Conservation (phyloP, 1,284 basidiomycete genomes). For the Hymenochaete sp. region DNA sequence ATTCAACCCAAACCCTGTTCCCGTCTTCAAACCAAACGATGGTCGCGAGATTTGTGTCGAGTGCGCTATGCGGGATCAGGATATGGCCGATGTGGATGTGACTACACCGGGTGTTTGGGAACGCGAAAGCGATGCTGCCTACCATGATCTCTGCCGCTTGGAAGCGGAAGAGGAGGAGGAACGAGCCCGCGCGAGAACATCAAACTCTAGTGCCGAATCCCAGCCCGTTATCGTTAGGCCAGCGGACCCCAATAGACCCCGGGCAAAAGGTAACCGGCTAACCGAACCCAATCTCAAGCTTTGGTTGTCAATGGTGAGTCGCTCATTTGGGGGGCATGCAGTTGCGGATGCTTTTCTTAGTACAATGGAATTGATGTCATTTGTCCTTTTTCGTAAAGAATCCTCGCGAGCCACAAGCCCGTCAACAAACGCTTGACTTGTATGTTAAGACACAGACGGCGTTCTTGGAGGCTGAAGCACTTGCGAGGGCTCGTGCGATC, state of each 20-base stretch:
- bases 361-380: neutral
- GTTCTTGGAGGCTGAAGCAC: constrained; percentile 64
- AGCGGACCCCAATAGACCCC: constrained; percentile 46
- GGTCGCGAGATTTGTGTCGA: constrained; percentile 88
- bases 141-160: constrained; percentile 64
- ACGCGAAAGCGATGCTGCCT: constrained; percentile 77
- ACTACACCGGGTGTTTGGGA: constrained; percentile 85
- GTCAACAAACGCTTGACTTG: constrained; percentile 57
- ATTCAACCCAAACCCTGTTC: neutral
- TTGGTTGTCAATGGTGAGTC: constrained; percentile 76
- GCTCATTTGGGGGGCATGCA: constrained; percentile 18
- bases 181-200: constrained; percentile 3
- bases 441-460: constrained; percentile 67
- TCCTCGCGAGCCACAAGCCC: constrained; percentile 70
- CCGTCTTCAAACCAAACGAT: constrained; percentile 7
- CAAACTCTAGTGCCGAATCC: constrained; percentile 12
- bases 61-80: constrained; percentile 98
- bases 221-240: constrained; percentile 29
- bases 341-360: constrained; percentile 5
- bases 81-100: constrained; percentile 94
- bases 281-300: constrained; percentile 78
- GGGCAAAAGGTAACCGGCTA: constrained; percentile 58
- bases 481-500: constrained; percentile 65
- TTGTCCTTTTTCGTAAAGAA: constrained; percentile 38
- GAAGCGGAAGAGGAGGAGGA: constrained; percentile 15